These are phyloP conservation scores for Rhododendron griersonianum DNA, from an alignment of 148 eudicot genomes.

Conservation along the genomic window DNA sequence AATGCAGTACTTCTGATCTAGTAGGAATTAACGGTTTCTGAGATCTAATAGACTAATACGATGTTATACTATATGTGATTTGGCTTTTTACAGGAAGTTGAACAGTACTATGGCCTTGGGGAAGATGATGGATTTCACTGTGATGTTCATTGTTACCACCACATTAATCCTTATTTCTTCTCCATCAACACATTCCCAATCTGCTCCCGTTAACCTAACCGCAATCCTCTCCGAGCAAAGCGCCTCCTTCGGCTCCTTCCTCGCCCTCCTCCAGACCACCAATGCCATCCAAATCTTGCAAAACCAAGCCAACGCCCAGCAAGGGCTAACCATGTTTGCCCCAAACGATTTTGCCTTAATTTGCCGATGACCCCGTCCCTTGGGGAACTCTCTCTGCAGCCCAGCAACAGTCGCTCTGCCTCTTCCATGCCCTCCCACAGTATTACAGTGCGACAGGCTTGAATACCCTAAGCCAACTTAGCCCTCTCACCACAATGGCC, in stretches of 20 bases:
- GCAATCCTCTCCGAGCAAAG: slow-evolving; percentile 44
- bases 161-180: slow-evolving; percentile 28
- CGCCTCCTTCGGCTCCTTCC: slow-evolving; percentile 35
- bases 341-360: slow-evolving; percentile 53
- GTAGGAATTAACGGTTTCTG: neutral
- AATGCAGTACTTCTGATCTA: neutral
- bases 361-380: slow-evolving; percentile 54
- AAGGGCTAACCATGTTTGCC: slow-evolving; percentile 77
- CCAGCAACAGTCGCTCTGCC: slow-evolving; percentile 60
- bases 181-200: slow-evolving; percentile 39
- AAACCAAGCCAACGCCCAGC: slow-evolving; percentile 76
- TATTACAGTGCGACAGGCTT: slow-evolving; percentile 35
- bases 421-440: slow-evolving; percentile 78
- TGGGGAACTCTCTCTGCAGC: slow-evolving; percentile 58
- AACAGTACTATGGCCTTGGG: neutral
- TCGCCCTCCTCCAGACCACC: slow-evolving; percentile 53
- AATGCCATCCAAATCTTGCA: slow-evolving; percentile 75
- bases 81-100: slow-evolving; percentile 26
- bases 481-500: slow-evolving; percentile 58
- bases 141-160: slow-evolving; percentile 21
- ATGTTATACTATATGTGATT: neutral
- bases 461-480: slow-evolving; percentile 21
- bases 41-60: too few relatives aligned
- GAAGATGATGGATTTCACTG: slow-evolving; percentile 23
- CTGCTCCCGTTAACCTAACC: neutral